Percentiles rank a stretch among this genome's conserved stretches.
Conservation (phyloP, 306 rosid species). For the Pyrus pyrifolia region DNA sequence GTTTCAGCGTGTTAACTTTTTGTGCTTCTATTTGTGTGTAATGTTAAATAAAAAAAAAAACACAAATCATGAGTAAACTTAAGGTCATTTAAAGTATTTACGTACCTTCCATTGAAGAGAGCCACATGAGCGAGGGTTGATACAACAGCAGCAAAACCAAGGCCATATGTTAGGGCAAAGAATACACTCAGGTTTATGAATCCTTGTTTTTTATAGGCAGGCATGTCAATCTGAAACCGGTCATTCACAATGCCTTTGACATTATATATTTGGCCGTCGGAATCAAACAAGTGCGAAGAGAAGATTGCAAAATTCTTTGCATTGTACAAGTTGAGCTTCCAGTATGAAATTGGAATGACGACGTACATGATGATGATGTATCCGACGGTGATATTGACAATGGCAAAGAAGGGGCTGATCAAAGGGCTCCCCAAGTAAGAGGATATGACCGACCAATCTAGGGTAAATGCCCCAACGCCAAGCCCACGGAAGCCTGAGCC, state of each 20-base stretch:
- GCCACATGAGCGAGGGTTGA: conserved; percentile 61
- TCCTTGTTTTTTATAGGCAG: conserved; percentile 37
- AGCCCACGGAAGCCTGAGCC: conserved; percentile 58
- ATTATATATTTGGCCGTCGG: conserved; percentile 35
- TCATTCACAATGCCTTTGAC: conserved; percentile 44
- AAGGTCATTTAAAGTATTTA: not conserved
- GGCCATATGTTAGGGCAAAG: conserved; percentile 45
- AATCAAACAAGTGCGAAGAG: conserved; percentile 32
- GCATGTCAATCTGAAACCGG: conserved; percentile 48
- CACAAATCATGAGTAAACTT: not conserved
- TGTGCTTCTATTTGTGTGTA: not conserved
- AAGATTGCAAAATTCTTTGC: conserved; percentile 58
- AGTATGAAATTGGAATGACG: conserved; percentile 42
- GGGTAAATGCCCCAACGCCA: conserved; percentile 49
- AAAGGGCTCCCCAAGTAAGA: conserved; percentile 51
- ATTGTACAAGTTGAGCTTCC: conserved; percentile 43
- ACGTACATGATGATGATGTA: conserved; percentile 35
- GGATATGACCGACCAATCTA: conserved; percentile 56
- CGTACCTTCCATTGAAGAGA: conserved; percentile 54
- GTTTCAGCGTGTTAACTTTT: not conserved
- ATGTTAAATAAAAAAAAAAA: not conserved
- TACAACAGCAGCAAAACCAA: conserved; percentile 57
- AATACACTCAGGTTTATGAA: conserved; percentile 40
- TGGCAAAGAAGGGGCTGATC: conserved; percentile 51
- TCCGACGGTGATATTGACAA: conserved; percentile 42